phyloP scores from a whole-genome alignment of 2,329 filamentous ascomycete species.

The Arachnomyces sp. region DNA sequence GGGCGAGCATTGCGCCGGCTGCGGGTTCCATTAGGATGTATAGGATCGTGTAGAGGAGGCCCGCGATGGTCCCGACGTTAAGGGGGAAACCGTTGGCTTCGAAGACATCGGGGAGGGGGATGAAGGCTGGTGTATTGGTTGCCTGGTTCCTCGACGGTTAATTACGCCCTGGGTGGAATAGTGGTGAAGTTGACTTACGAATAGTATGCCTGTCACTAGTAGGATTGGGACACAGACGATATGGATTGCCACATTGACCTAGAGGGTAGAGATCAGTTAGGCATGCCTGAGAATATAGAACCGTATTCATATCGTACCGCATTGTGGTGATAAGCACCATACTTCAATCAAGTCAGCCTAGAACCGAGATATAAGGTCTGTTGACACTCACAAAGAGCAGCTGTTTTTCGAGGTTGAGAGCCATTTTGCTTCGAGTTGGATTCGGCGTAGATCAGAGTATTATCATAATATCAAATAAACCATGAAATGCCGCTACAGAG shows the following conservation, averaged over 20 bases:
- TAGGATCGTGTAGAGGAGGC: slow-evolving; percentile 60
- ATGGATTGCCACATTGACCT: slow-evolving; percentile 59
- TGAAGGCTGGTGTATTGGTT: slow-evolving; percentile 46
- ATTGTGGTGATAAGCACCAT: slow-evolving; percentile 59
- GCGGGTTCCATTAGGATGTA: slow-evolving; percentile 93
- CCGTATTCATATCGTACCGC: slow-evolving; percentile 37
- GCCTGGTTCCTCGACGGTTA: slow-evolving; percentile 31
- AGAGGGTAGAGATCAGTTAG: slow-evolving; percentile 12
- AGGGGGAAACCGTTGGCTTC: slow-evolving; percentile 50
- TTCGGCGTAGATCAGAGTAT: no score
- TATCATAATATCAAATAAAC: no score
- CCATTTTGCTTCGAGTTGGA: slow-evolving; percentile 21
- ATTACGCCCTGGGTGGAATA: slow-evolving; percentile 1
- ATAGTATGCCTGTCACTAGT: slow-evolving; percentile 49
- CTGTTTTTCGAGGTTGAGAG: slow-evolving; percentile 58
- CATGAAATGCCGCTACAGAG: no score
- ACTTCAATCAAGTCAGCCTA: slow-evolving; percentile 36
- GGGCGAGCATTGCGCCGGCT: slow-evolving; percentile 67
- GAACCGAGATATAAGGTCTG: slow-evolving; percentile 8
- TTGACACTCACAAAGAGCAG: slow-evolving; percentile 51
- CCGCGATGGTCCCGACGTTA: slow-evolving; percentile 51
- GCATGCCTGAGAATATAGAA: slow-evolving; percentile 12
- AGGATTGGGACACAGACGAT: slow-evolving; percentile 56
- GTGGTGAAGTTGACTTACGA: slow-evolving; percentile 38
- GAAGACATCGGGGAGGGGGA: slow-evolving; percentile 47